Evolutionary conservation across 2,329 filamentous ascomycete species (phyloP).

Genomic region (Trichoderma asperellum): DNA sequence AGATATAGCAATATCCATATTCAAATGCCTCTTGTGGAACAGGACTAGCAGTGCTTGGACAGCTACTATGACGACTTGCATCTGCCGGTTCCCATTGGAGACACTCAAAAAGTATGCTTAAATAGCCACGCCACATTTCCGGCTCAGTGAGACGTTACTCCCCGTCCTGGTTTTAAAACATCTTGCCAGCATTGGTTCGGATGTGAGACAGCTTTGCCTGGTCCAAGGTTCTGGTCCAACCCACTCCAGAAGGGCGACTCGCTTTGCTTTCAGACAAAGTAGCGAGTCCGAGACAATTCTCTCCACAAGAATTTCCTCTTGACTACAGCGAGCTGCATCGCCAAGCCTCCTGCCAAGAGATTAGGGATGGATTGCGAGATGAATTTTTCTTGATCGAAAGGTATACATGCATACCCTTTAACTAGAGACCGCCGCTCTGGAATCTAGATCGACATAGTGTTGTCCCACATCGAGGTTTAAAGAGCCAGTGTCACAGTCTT

Average conservation of each 20-base stretch:
- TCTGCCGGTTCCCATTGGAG: background rate
- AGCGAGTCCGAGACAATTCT: slow-evolving; percentile 15
- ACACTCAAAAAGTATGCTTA: slow-evolving; percentile 25
- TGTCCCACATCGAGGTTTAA: background rate
- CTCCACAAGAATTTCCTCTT: background rate
- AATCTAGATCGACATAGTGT: slow-evolving; percentile 4
- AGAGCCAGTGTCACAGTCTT: background rate
- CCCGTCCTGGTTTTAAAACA: background rate
- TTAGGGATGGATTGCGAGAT: slow-evolving; percentile 11
- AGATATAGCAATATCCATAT: background rate
- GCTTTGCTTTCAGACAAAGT: background rate
- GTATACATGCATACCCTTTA: background rate
- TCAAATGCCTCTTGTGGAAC: background rate
- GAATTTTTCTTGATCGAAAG: background rate
- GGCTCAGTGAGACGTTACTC: background rate
- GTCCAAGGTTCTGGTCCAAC: background rate
- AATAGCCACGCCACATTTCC: slow-evolving; percentile 17
- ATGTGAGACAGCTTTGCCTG: background rate
- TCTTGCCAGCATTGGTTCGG: background rate
- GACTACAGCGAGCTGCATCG: background rate
- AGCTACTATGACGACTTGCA: background rate
- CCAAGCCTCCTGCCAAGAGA: slow-evolving; percentile 25
- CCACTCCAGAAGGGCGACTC: background rate
- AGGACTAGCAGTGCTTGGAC: background rate
- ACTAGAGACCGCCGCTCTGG: background rate